Evolutionary conservation across 2,329 filamentous ascomycete species (phyloP), one percentile per base, ranked within the genome.

Genomic region (Drechslera avenae): DNA sequence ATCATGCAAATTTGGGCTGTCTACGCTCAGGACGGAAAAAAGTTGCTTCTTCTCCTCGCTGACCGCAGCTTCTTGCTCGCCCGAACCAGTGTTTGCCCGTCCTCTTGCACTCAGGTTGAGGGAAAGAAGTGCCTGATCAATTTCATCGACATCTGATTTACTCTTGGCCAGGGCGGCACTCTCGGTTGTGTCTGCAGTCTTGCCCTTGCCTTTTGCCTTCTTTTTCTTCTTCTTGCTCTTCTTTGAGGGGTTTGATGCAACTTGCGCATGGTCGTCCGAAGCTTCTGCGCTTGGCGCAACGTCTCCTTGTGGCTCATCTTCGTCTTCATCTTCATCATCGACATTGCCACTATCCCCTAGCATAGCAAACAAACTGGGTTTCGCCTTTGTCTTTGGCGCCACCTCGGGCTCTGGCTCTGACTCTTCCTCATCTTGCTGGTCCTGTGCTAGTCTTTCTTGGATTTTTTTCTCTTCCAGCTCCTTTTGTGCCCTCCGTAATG

Each of bases 1-100:
- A 6, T 90, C 90, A 68, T 93, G 92, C 9, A 99, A 82, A 62
- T 91, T 85, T 59, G 89, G 83, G 0, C 86, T 83, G 60, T 88
- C 86, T 43, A 90, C 77, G 2, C 80, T 75, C 0, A 90, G 76
- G 10, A 88, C 72, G 16, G 79, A 70, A 52, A 75, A 73, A 70
- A 83, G 54, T 78, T 78, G 79, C 40, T 81, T 73, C 39, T 75
- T 69, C 42, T 76, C 75, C 45, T 73, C 70, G 49, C 74, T 69
- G 18, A 68, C 48, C 8, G 59, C 51, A 4, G 60, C 46, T 9
- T 54, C 56, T 39, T 47, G 58, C 39, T 48, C 58, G 47, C 47
- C 59, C 23, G 41, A 57, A n/a, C 49, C 64, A 52, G 46, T 62
- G 53, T 37, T 45, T 12, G 51, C 46, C 17, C 56, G 59, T 12